A percentile compares a stretch with the other conserved stretches of the same genome.
These are phyloP conservation scores for Heterobasidion occidentale DNA, from an alignment of 1,284 basidiomycete species.

Conservation along the genomic window DNA sequence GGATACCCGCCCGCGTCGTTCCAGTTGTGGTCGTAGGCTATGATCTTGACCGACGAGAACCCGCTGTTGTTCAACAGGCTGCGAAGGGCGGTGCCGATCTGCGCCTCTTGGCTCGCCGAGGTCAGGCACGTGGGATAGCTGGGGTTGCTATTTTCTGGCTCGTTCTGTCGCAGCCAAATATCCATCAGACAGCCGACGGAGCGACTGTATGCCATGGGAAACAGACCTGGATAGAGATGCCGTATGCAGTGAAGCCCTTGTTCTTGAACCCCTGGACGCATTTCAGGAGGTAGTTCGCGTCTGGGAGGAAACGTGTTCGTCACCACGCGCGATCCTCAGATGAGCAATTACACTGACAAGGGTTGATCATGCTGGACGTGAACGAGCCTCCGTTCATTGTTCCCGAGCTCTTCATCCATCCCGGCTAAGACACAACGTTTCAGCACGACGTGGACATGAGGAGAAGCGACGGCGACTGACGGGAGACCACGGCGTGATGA, in stretches of 20 bases:
- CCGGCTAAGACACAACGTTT: conserved; percentile 27
- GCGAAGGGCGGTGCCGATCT: conserved; percentile 33
- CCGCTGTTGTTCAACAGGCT: conserved; percentile 37
- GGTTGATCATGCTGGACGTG: conserved; percentile 3
- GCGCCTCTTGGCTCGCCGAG: conserved; percentile 30
- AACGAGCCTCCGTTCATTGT: conserved; percentile 39
- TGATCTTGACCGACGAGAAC: conserved; percentile 32
- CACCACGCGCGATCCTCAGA: neutral
- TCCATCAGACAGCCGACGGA: neutral
- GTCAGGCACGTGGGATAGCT: conserved; percentile 38
- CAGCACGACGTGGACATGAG: neutral
- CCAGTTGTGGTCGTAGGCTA: conserved; percentile 48
- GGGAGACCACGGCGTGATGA: conserved; percentile 44
- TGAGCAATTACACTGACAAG: conserved; percentile 22
- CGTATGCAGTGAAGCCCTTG: conserved; percentile 35
- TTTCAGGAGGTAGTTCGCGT: conserved; percentile 37
- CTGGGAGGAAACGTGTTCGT: conserved; percentile 16
- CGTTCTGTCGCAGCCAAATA: conserved; percentile 30
- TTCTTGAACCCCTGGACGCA: conserved; percentile 32
- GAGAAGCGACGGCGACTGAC: conserved; percentile 19
- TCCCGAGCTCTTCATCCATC: conserved; percentile 42
- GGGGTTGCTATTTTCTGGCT: conserved; percentile 36
- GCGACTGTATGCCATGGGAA: neutral
- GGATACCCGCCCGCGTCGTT: conserved; percentile 39
- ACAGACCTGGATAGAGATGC: conserved; percentile 39